phyloP scores from a whole-genome alignment of 371 early-diverging fungal species.

The Zopfochytrium polystomum region DNA sequence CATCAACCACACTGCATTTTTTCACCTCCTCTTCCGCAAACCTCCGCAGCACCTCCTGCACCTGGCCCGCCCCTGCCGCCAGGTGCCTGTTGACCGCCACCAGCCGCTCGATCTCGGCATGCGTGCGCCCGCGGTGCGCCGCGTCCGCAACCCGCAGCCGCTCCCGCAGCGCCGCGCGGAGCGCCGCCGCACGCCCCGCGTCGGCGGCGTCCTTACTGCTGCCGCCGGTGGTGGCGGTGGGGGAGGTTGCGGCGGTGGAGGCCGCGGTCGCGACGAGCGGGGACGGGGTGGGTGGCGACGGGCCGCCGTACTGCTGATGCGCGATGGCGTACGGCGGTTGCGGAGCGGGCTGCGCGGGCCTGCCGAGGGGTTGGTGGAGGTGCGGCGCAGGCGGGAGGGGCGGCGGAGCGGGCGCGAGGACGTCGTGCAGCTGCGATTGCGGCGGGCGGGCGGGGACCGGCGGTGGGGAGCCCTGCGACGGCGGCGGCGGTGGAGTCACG shows the following conservation, averaged over 20 bases:
- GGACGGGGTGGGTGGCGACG: constrained; percentile 1
- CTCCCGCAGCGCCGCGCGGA: constrained; percentile 13
- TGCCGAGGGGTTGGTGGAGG: constrained; percentile 8
- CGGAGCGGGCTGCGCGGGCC: constrained; percentile 1
- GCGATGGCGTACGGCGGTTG: not conserved
- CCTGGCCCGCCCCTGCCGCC: constrained; percentile 54
- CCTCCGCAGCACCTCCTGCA: constrained; percentile 51
- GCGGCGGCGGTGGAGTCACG: no score
- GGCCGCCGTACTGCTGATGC: no score
- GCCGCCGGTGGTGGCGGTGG: constrained; percentile 6
- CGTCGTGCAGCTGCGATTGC: constrained; percentile 4
- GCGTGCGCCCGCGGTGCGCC: constrained; percentile 24
- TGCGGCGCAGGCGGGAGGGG: not conserved
- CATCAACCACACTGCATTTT: not conserved
- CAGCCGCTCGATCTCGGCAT: constrained; percentile 57
- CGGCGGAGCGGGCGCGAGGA: not conserved
- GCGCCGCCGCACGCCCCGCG: constrained; percentile 8
- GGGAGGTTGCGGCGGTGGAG: constrained; percentile 2
- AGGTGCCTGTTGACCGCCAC: constrained; percentile 58
- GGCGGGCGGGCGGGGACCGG: constrained; percentile 11
- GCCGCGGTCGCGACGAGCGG: not conserved
- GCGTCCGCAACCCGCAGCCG: constrained; percentile 16
- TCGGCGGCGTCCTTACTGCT: not conserved
- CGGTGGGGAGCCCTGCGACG: no score
- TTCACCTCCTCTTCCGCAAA: constrained; percentile 42